phyloP scores from a whole-genome alignment of 306 rosid genomes.

The Trichosanthes cucumerina region DNA sequence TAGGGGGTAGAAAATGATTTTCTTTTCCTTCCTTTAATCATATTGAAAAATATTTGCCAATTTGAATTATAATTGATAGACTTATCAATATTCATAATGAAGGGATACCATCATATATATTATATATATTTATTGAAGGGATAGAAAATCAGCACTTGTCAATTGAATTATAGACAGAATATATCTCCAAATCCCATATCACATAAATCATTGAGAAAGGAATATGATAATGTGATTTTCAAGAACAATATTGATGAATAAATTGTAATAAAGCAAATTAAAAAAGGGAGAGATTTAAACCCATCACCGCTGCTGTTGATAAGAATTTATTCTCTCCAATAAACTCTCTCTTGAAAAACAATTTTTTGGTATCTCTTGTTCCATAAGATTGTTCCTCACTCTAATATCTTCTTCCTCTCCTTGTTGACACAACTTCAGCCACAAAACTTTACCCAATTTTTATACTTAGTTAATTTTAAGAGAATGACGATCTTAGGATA shows the following conservation, averaged over 20 bases:
- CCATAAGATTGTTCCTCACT: neutral
- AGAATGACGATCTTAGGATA: no score
- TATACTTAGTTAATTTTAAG: no score
- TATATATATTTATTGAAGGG: neutral
- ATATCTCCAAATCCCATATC: neutral
- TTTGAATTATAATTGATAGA: no score
- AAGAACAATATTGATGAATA: neutral
- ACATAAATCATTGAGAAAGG: neutral
- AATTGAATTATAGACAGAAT: neutral
- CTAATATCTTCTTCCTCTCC: neutral
- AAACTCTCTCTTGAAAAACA: neutral
- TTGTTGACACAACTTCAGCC: neutral
- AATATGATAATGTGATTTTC: neutral
- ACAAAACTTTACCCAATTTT: neutral
- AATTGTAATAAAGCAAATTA: neutral
- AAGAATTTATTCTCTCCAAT: constrained; percentile 2
- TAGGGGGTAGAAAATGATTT: no score
- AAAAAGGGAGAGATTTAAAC: neutral
- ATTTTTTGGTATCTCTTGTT: neutral
- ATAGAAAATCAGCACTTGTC: neutral
- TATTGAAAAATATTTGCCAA: no score
- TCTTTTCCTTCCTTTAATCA: no score
- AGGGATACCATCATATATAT: no score
- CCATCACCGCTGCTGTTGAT: neutral
- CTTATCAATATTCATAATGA: no score